Conservation (phyloP, 805 yeast species). For the Candida endomychidarum region DNA sequence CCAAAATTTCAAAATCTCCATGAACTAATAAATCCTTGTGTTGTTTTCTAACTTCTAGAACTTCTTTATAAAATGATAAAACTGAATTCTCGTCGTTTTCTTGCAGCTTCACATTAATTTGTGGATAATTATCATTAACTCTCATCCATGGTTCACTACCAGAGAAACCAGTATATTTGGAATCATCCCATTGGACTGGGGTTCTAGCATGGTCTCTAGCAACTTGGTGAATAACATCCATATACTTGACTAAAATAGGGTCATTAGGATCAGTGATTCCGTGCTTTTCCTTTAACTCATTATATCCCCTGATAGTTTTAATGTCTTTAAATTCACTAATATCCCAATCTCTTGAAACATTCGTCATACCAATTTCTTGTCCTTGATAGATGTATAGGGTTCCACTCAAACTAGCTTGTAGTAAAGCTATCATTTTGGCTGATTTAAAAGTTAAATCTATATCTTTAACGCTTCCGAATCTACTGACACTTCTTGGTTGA, state of each 20-base stretch:
- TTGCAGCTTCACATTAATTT: constrained; percentile 50
- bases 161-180: constrained; percentile 48
- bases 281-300: constrained; percentile 24
- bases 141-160: constrained; percentile 53
- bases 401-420: constrained; percentile 50
- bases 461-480: constrained; percentile 44
- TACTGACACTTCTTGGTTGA: constrained; percentile 54
- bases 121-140: constrained; percentile 49
- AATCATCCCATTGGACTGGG: constrained; percentile 55
- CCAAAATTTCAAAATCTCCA: constrained; percentile 47
- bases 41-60: constrained; percentile 43
- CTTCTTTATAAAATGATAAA: constrained; percentile 45
- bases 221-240: constrained; percentile 34
- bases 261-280: constrained; percentile 21
- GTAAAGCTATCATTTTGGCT: constrained; percentile 49
- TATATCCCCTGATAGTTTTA: constrained; percentile 44
- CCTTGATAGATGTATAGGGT: constrained; percentile 60
- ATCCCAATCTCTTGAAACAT: constrained; percentile 47
- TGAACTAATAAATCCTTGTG: constrained; percentile 45
- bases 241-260: constrained; percentile 18
- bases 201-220: constrained; percentile 59
- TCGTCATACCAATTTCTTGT: constrained; percentile 59
- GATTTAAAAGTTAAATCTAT: constrained; percentile 26
- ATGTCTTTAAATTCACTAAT: constrained; percentile 53
- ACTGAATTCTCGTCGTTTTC: constrained; percentile 47